Conservation (phyloP, 495 filamentous ascomycete species). For the Aspergillus sclerotiicarbonarius region DNA sequence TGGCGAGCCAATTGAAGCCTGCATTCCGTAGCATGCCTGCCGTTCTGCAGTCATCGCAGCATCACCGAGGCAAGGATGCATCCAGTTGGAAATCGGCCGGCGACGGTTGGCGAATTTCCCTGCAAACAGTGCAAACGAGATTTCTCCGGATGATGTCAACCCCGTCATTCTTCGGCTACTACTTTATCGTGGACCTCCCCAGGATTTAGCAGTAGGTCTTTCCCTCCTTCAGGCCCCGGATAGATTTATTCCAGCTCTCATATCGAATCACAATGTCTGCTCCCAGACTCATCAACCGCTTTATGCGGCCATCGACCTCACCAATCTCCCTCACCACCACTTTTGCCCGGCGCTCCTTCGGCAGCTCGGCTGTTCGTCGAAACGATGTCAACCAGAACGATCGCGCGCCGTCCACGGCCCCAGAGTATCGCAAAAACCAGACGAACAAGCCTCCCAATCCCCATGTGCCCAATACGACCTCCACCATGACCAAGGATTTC, state of each 20-base stretch:
- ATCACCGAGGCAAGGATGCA: background rate
- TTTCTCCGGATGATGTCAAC: conserved; percentile 45
- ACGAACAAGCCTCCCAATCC: conserved; percentile 57
- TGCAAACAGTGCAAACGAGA: conserved; percentile 42
- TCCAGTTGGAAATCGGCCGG: conserved; percentile 14
- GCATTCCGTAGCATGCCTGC: too few relatives aligned
- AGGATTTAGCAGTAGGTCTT: background rate
- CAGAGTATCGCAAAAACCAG: conserved; percentile 53
- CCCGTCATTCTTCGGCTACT: conserved; percentile 18
- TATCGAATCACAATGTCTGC: conserved; percentile 36
- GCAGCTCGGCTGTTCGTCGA: conserved; percentile 34
- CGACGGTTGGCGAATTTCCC: conserved; percentile 18
- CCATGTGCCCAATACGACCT: conserved; percentile 61
- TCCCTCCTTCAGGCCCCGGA: background rate
- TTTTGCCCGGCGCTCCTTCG: conserved; percentile 33
- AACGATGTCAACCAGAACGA: conserved; percentile 25
- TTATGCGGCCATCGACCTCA: conserved; percentile 29
- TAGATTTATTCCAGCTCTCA: background rate
- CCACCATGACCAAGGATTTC: conserved; percentile 62
- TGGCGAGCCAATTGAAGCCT: too few relatives aligned
- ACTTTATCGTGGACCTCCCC: conserved; percentile 6
- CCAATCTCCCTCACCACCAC: conserved; percentile 21
- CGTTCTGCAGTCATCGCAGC: conserved; percentile 1
- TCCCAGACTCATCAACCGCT: conserved; percentile 33
- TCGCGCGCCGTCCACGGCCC: conserved; percentile 32